phyloP scores from a whole-genome alignment of 768 basidiomycete species.

The Mycena indigotica region DNA sequence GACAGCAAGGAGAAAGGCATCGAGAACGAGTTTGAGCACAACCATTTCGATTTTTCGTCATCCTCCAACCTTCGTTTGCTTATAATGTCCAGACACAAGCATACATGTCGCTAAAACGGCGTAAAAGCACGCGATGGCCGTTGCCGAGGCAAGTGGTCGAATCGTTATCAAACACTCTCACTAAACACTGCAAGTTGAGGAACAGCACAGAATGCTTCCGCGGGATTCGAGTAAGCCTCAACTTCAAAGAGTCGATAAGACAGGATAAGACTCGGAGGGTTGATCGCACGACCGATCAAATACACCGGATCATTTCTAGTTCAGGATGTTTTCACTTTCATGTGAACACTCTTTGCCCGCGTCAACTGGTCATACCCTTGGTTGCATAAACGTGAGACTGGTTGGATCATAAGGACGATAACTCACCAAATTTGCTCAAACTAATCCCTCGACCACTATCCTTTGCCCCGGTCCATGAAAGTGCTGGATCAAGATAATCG shows the following conservation, averaged over 20 bases:
- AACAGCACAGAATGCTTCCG: background rate
- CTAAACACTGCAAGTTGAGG: background rate
- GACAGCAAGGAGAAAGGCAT: background rate
- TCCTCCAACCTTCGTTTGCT: background rate
- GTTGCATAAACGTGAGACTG: no score
- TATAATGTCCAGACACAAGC: background rate
- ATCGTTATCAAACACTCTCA: background rate
- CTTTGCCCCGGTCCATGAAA: slow-evolving; percentile 95
- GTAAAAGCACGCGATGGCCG: slow-evolving; percentile 20
- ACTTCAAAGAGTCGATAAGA: slow-evolving; percentile 26
- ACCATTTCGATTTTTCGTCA: background rate
- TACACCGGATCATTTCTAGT: no score
- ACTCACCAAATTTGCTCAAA: slow-evolving; percentile 83
- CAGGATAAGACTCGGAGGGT: no score
- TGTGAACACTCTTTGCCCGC: slow-evolving; percentile 76
- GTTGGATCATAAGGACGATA: background rate
- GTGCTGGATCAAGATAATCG: slow-evolving; percentile 89
- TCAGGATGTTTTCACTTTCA: slow-evolving; percentile 68
- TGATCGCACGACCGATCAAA: no score
- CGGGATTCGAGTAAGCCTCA: no score
- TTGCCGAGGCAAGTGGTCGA: background rate
- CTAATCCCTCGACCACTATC: slow-evolving; percentile 90
- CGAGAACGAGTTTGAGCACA: background rate
- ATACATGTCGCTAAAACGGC: slow-evolving; percentile 16
- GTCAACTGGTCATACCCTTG: slow-evolving; percentile 88